Evolutionary conservation across 2,329 filamentous ascomycete species (phyloP).

Genomic region (Fusarium sublunatum): DNA sequence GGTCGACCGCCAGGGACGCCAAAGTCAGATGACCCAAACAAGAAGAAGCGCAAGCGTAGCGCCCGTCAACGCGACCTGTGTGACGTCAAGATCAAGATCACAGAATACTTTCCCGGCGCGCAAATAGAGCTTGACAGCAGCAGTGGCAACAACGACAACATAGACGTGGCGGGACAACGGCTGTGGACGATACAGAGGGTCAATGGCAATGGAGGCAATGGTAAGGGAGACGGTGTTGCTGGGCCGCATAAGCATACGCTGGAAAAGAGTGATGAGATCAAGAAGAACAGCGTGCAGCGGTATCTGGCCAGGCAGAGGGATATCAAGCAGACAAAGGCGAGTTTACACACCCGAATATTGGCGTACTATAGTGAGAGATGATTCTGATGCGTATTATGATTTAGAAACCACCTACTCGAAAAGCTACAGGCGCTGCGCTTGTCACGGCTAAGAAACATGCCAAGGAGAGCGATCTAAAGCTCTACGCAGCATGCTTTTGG

Average conservation of each 20-base stretch:
- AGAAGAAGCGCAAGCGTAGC: slow-evolving; percentile 83
- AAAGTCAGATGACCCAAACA: slow-evolving; percentile 81
- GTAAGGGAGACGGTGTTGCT: slow-evolving; percentile 74
- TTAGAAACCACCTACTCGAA: slow-evolving; percentile 77
- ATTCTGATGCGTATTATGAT: not conserved
- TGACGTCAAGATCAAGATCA: slow-evolving; percentile 88
- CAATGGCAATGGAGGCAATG: slow-evolving; percentile 80
- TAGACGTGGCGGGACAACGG: slow-evolving; percentile 58
- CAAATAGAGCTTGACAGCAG: slow-evolving; percentile 47
- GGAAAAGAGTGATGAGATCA: slow-evolving; percentile 80
- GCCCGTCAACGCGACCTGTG: slow-evolving; percentile 83
- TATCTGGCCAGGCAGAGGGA: slow-evolving; percentile 73
- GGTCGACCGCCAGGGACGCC: slow-evolving; percentile 81
- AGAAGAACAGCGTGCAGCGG: slow-evolving; percentile 81
- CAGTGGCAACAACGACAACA: slow-evolving; percentile 12
- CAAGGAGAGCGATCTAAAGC: slow-evolving; percentile 76
- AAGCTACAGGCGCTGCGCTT: slow-evolving; percentile 76
- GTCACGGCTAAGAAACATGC: slow-evolving; percentile 76
- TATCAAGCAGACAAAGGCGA: slow-evolving; percentile 62
- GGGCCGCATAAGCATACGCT: slow-evolving; percentile 81
- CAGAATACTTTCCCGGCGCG: slow-evolving; percentile 76
- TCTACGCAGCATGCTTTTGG: slow-evolving; percentile 89
- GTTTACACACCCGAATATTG: slow-evolving; percentile 4
- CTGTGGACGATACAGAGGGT: slow-evolving; percentile 82
- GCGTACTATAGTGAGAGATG: not conserved